Evolutionary conservation across 495 filamentous ascomycete genomes (phyloP).

Genomic region (Astrocystis sublimbata): DNA sequence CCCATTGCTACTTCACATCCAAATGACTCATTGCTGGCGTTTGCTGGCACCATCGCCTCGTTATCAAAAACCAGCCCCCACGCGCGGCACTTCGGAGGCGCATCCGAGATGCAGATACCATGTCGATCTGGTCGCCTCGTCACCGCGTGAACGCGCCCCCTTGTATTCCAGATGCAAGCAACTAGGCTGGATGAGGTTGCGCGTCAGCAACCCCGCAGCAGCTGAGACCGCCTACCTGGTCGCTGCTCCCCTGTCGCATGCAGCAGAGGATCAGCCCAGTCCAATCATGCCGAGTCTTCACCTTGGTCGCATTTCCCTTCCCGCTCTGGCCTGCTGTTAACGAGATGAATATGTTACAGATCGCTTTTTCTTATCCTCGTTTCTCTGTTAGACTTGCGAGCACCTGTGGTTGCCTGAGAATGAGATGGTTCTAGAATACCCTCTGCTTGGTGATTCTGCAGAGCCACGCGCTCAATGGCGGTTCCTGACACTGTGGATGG

Average conservation of each 20-base stretch:
- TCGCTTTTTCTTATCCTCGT: not conserved
- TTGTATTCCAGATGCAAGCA: not conserved
- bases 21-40: too few species aligned
- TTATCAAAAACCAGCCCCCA: too few species aligned
- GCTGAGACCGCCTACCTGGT: slow-evolving; percentile 5
- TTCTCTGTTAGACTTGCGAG: not conserved
- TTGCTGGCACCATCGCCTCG: too few species aligned
- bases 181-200: not conserved
- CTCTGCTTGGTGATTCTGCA: too few species aligned
- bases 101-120: too few species aligned
- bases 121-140: too few species aligned
- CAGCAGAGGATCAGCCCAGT: not conserved
- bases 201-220: slow-evolving; percentile 11
- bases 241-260: not conserved
- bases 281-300: not conserved
- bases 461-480: too few species aligned
- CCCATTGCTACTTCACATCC: too few species aligned
- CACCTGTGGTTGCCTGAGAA: not conserved
- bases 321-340: not conserved
- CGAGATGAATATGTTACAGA: not conserved
- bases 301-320: not conserved
- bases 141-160: not conserved
- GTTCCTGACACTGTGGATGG: too few species aligned
- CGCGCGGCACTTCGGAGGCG: too few species aligned
- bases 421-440: too few species aligned